Conservation (phyloP, 176 grass and related monocot species). For the Puccinellia tenuiflora region DNA sequence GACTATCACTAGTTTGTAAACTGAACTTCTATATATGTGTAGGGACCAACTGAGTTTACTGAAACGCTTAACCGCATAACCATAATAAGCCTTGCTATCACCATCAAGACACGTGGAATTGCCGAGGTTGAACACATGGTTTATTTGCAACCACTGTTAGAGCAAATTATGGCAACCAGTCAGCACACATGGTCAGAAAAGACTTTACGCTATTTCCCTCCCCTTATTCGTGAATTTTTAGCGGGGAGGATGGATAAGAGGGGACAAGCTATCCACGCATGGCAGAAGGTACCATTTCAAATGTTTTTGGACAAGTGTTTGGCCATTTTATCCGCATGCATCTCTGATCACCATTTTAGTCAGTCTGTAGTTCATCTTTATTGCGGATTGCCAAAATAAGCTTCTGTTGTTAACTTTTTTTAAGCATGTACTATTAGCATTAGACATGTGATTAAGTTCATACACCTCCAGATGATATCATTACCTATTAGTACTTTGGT, state of each 20-base stretch:
- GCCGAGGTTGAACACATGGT: conserved; percentile 95
- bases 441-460: not conserved
- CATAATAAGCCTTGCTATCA: conserved; percentile 98
- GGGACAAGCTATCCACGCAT: conserved; percentile 84
- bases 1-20: not conserved
- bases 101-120: conserved; percentile 95
- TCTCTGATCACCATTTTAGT: not conserved
- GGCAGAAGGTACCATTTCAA: conserved; percentile 67
- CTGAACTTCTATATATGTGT: conserved; percentile 20
- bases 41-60: conserved; percentile 98
- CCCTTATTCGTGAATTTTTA: conserved; percentile 76
- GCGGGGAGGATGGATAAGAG: conserved; percentile 78
- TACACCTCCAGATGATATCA: conserved; percentile 22
- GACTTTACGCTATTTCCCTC: conserved; percentile 80
- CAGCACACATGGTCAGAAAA: conserved; percentile 97
- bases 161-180: conserved; percentile 98
- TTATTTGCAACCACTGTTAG: conserved; percentile 88
- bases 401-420: conserved; percentile 2
- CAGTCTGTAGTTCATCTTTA: not conserved
- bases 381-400: not conserved
- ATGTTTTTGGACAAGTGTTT: conserved; percentile 6
- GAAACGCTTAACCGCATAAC: conserved; percentile 99
- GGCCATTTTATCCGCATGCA: conserved; percentile 6
- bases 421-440: not conserved
- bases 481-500: not conserved